A percentile compares a stretch with the other conserved stretches of the same genome.
These are phyloP conservation scores for Septoria petroselini DNA, from an alignment of 2,329 filamentous ascomycete species.

Conservation along the genomic window DNA sequence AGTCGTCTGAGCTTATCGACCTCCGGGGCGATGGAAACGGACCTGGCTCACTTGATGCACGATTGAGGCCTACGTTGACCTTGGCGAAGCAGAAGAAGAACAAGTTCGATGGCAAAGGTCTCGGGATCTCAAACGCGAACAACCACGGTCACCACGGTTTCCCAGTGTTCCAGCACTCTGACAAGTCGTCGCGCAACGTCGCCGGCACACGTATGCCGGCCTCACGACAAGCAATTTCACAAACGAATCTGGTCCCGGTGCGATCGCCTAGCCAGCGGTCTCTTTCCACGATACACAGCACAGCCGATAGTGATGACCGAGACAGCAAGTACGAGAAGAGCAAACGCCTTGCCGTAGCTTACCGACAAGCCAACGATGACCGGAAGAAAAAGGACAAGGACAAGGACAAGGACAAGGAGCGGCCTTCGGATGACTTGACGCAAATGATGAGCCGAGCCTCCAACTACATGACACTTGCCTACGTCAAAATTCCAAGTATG, in stretches of 20 bases:
- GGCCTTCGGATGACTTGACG: constrained; percentile 80
- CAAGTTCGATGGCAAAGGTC: constrained; percentile 34
- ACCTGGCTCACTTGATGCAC: constrained; percentile 73
- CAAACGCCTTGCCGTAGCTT: constrained; percentile 27
- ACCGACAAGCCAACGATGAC: constrained; percentile 17
- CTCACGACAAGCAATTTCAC: constrained; percentile 28
- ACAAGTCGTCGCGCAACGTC: constrained; percentile 31
- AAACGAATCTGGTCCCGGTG: constrained; percentile 28
- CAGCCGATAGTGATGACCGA: constrained; percentile 24
- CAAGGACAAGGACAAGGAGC: constrained; percentile 51
- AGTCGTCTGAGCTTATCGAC: constrained; percentile 17
- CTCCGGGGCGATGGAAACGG: constrained; percentile 52
- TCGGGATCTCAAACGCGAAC: constrained; percentile 32
- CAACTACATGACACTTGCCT: constrained; percentile 95
- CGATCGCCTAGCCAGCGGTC: constrained; percentile 36
- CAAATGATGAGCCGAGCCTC: constrained; percentile 95
- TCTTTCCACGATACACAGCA: constrained; percentile 30
- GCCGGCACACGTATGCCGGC: constrained; percentile 22
- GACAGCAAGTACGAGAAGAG: constrained; percentile 30
- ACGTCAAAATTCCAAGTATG: constrained; percentile 92
- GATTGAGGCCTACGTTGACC: constrained; percentile 77
- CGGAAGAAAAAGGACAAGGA: constrained; percentile 52
- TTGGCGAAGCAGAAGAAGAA: constrained; percentile 40
- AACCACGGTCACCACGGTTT: constrained; percentile 40
- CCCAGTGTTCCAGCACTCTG: constrained; percentile 44